A percentile compares a stretch with the other conserved stretches of the same genome.
Evolutionary conservation across 2,329 filamentous ascomycete genomes (phyloP).

Genomic region (Rosellinia necatrix): DNA sequence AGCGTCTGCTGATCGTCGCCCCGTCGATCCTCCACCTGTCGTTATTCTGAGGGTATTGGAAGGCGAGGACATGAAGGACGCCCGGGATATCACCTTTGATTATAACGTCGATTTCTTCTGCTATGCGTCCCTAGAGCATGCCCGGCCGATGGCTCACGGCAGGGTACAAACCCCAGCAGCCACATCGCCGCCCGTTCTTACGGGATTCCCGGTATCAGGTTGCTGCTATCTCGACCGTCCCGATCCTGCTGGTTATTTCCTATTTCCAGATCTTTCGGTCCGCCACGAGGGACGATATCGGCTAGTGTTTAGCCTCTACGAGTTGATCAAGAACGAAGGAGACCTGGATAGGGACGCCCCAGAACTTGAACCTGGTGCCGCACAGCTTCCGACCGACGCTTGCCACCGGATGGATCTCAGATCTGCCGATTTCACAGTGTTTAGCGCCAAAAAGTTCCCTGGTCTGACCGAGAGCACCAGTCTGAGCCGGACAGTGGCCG

Average conservation of each 20-base stretch:
- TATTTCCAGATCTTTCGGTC: constrained; percentile 95
- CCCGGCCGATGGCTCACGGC: constrained; percentile 80
- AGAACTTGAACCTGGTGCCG: constrained; percentile 41
- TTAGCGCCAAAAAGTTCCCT: constrained; percentile 97
- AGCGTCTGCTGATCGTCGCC: constrained; percentile 86
- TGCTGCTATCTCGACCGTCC: constrained; percentile 96
- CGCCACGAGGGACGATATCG: constrained; percentile 92
- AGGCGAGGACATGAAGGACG: constrained; percentile 63
- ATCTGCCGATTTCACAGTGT: constrained; percentile 85
- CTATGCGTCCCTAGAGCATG: constrained; percentile 87
- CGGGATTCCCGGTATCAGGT: constrained; percentile 90
- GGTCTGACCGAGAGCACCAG: constrained; percentile 87
- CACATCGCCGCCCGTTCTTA: constrained; percentile 80
- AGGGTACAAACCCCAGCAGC: constrained; percentile 71
- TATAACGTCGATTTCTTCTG: constrained; percentile 99
- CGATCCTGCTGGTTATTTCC: constrained; percentile 81
- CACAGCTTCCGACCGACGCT: constrained; percentile 54
- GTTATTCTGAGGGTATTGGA: constrained; percentile 88
- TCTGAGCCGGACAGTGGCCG: constrained; percentile 87
- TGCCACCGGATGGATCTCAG: constrained; percentile 90
- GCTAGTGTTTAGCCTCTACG: constrained; percentile 90
- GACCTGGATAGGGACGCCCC: constrained; percentile 69
- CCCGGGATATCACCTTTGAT: constrained; percentile 78
- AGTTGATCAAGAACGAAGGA: constrained; percentile 84
- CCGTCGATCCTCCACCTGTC: constrained; percentile 92